Percentiles rank a stretch among this genome's conserved stretches.
phyloP scores from a whole-genome alignment of 768 basidiomycete species.

The Psilocybe subaeruginosa region DNA sequence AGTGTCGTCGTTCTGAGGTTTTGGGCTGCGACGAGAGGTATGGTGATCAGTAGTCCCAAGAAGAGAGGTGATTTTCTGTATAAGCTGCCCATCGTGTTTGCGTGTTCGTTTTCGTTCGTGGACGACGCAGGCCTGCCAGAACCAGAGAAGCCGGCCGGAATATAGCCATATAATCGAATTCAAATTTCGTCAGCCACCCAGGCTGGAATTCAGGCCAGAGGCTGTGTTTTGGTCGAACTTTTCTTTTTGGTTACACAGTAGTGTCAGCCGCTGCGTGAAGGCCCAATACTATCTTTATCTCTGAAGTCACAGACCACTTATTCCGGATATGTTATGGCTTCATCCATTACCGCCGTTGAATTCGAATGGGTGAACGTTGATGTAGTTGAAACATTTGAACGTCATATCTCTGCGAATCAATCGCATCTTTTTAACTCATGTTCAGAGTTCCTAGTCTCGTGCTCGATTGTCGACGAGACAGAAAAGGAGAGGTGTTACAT shows the following conservation, averaged over 20 bases:
- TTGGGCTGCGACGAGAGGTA: neutral
- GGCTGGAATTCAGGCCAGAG: neutral
- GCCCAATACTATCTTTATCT: too few species aligned
- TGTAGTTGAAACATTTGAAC: too few species aligned
- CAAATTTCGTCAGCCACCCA: conserved; percentile 1
- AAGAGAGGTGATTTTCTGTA: neutral
- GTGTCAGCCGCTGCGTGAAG: neutral
- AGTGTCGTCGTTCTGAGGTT: conserved; percentile 1
- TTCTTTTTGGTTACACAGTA: too few species aligned
- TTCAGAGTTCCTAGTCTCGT: too few species aligned
- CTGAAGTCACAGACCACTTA: too few species aligned
- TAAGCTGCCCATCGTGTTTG: neutral
- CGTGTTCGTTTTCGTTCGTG: neutral
- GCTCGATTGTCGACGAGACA: neutral
- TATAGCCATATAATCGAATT: neutral
- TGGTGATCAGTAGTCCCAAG: neutral
- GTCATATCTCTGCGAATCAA: too few species aligned
- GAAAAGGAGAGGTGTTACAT: neutral
- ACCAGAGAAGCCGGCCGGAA: neutral
- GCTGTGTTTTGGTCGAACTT: neutral
- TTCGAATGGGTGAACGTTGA: too few species aligned
- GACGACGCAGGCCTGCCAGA: neutral
- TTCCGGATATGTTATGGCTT: too few species aligned
- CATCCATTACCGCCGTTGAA: too few species aligned
- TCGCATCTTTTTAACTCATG: too few species aligned